Base-by-base conservation (phyloP, 2,329 filamentous ascomycete genomes). In the Xylariaceae sp. region DNA sequence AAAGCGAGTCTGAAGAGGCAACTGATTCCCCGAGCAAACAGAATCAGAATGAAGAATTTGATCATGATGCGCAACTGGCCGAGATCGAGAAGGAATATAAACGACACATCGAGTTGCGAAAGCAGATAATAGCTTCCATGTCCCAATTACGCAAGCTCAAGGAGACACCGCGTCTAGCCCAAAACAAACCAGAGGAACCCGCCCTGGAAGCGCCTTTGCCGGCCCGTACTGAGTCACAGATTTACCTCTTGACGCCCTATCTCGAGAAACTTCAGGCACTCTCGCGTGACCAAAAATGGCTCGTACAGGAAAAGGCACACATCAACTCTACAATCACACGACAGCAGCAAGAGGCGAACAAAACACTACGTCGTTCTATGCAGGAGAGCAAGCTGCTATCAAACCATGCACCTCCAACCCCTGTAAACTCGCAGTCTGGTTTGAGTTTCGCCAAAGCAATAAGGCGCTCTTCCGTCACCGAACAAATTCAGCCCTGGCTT, bases 341-440 rank as follows among this genome's bases (percentile, higher is more conserved):
- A 57, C 76, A 83, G 58, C 71, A 74, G 19, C 77, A 78, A 55
- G 77, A 81, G 10, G 73, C 74, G 13, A 71, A 72, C 49, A 76
- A 80, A 64, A 65, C 70, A 1, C 69, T 86, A 7, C 74, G 76
- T 46, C 80, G 77, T 53, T 70, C 86, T 2, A 75, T 77, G 10
- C 79, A 86, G 46, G 83, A 86, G 63, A 86, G 83, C 61, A 81
- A 84, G 58, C 70, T 87, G 15, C 73, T 87, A 12, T 77, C 77
- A 1, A 69, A 72, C 8, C 75, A 83, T 57, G 76, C 80, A 0
- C 41, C 54, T 7, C 49, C 53, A 26, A 50, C 42, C 26, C 29
- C 54, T 5, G 49, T 46, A 39, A 54, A 47, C 12, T 29, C 42
- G 4, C 46, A 51, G 15, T 21, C 49, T 3, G 55, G 39, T 61